These are phyloP conservation scores for Acidiella bohemica DNA, from an alignment of 495 filamentous ascomycete genomes.

Conservation along the genomic window DNA sequence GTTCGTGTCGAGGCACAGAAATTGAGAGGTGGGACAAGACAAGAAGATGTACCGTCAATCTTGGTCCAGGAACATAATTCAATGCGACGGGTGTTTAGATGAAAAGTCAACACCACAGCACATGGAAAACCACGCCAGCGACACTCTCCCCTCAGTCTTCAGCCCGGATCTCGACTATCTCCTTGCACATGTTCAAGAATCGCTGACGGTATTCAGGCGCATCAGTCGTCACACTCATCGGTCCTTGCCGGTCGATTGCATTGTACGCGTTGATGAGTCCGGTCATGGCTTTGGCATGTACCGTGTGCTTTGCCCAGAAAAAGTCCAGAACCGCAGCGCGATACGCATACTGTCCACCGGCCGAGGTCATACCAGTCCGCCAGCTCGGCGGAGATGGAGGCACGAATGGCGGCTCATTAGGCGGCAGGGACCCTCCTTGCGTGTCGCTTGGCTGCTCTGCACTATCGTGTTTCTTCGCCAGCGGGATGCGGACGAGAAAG, in stretches of 20 bases:
- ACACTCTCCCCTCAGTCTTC: too few species aligned
- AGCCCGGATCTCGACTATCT: conserved; percentile 38
- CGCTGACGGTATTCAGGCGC: conserved; percentile 50
- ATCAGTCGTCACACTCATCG: conserved; percentile 58
- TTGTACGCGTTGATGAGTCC: conserved; percentile 49
- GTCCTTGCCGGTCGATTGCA: conserved; percentile 40
- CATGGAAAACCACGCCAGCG: too few species aligned
- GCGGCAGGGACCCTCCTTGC: not conserved
- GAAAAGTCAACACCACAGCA: too few species aligned
- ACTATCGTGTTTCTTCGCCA: not conserved
- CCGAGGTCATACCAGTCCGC: conserved; percentile 42
- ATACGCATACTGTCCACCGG: conserved; percentile 51
- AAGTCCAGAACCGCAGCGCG: conserved; percentile 51
- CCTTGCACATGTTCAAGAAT: conserved; percentile 48
- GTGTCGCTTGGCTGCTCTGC: not conserved
- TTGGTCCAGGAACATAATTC: too few species aligned
- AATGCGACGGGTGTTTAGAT: too few species aligned
- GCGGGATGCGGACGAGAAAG: conserved; percentile 46
- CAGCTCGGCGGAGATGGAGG: conserved; percentile 25
- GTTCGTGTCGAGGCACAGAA: too few species aligned
- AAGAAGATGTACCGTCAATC: too few species aligned
- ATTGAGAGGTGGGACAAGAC: too few species aligned
- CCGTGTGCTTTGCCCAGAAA: conserved; percentile 57
- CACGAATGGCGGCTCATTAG: not conserved
- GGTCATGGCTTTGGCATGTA: conserved; percentile 48